Evolutionary conservation across 441 rosid genomes (phyloP).

Genomic region (Manihot esculenta): DNA sequence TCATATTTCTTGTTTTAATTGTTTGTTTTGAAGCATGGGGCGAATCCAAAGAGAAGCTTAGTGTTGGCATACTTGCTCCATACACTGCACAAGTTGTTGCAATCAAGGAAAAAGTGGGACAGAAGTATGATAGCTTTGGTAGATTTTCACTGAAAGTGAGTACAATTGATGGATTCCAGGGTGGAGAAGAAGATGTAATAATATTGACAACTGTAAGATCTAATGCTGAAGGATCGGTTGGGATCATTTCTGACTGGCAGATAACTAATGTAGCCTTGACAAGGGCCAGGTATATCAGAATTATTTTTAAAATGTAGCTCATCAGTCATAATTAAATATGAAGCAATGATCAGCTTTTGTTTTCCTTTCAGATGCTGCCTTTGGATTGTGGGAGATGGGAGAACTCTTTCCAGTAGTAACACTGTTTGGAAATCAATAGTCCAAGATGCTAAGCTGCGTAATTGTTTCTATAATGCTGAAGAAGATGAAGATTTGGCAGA

Average conservation of each 20-base stretch:
- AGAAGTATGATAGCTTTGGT: conserved; percentile 13
- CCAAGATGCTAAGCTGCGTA: conserved; percentile 38
- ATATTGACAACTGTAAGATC: conserved; percentile 39
- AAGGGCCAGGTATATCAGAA: conserved; percentile 34
- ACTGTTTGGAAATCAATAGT: conserved; percentile 43
- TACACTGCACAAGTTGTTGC: conserved; percentile 39
- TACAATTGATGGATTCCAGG: conserved; percentile 43
- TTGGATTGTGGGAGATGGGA: conserved; percentile 50
- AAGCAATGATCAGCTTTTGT: background rate
- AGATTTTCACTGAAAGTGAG: conserved; percentile 34
- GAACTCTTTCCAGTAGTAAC: conserved; percentile 28
- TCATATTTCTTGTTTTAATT: background rate
- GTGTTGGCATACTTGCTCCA: conserved; percentile 42
- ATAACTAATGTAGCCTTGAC: conserved; percentile 43
- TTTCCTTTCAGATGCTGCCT: conserved; percentile 33
- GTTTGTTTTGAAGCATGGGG: conserved; percentile 23
- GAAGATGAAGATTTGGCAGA: conserved; percentile 40
- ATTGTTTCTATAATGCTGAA: conserved; percentile 45
- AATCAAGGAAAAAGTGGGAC: conserved; percentile 31
- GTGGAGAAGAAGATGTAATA: conserved; percentile 43
- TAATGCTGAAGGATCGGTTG: conserved; percentile 21
- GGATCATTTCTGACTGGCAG: conserved; percentile 26
- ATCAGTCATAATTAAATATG: background rate
- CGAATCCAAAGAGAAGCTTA: conserved; percentile 21
- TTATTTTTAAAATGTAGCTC: background rate